Evolutionary conservation across 768 basidiomycete species (phyloP).

Genomic region (Astraeus odoratus): DNA sequence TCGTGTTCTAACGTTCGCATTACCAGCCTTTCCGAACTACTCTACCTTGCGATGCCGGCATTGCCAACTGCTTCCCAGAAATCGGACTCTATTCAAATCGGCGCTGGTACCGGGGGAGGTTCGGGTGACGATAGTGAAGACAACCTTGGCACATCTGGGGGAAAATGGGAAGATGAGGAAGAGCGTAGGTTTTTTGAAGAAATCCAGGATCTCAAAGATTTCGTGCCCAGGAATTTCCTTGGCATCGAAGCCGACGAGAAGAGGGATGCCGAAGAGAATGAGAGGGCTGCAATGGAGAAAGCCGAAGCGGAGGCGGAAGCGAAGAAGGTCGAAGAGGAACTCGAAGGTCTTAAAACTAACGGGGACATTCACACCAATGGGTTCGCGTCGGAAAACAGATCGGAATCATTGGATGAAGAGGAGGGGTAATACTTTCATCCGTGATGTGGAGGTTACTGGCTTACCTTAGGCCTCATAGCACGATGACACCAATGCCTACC

Average conservation of each 20-base stretch:
- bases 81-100: slow-evolving; percentile 76
- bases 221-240: slow-evolving; percentile 82
- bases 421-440: slow-evolving; percentile 17
- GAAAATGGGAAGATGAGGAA: slow-evolving; percentile 99
- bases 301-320: slow-evolving; percentile 62
- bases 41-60: slow-evolving; percentile 72
- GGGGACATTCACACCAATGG: slow-evolving; percentile 21
- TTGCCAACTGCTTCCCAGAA: slow-evolving; percentile 82
- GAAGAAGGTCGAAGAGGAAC: slow-evolving; percentile 69
- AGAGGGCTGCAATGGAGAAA: slow-evolving; percentile 48
- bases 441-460: not conserved
- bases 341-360: slow-evolving; percentile 51
- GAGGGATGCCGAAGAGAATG: slow-evolving; percentile 39
- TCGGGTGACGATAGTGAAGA: slow-evolving; percentile 56
- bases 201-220: slow-evolving; percentile 83
- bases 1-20: slow-evolving; percentile 9
- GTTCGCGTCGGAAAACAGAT: not conserved
- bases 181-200: slow-evolving; percentile 93
- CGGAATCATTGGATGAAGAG: slow-evolving; percentile 23
- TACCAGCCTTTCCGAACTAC: slow-evolving; percentile 79
- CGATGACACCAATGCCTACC: slow-evolving; percentile 58
- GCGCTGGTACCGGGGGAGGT: slow-evolving; percentile 36
- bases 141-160: slow-evolving; percentile 40
- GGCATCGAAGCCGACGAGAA: slow-evolving; percentile 48
- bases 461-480: slow-evolving; percentile 33